These are phyloP conservation scores for Mycena olivaceomarginata DNA, from an alignment of 768 basidiomycete genomes.

Conservation along the genomic window DNA sequence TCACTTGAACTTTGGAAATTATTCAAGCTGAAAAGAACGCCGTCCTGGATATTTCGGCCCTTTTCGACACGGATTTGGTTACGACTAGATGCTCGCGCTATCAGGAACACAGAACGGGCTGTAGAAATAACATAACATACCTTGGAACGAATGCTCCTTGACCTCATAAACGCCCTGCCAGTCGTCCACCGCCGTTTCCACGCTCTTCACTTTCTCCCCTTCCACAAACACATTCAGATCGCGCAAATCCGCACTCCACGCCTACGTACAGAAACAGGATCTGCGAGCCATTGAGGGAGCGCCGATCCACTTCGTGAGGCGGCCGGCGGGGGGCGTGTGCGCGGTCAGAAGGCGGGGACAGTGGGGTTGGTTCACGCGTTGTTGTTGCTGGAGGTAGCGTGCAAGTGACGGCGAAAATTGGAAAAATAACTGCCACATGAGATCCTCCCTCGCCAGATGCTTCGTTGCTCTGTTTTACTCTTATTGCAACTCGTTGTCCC, in stretches of 20 bases:
- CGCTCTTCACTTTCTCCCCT: slow-evolving; percentile 62
- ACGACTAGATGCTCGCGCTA: neutral
- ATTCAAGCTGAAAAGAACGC: too few relatives aligned
- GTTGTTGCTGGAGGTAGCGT: slow-evolving; percentile 46
- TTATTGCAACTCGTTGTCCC: too few relatives aligned
- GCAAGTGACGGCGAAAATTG: too few relatives aligned
- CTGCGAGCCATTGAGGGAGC: slow-evolving; percentile 53
- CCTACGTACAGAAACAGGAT: slow-evolving; percentile 52
- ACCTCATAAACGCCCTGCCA: slow-evolving; percentile 61
- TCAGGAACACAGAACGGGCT: neutral
- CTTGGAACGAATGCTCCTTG: slow-evolving; percentile 72
- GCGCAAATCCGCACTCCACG: slow-evolving; percentile 61
- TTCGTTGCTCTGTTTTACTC: too few relatives aligned
- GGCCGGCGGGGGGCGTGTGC: slow-evolving; percentile 56
- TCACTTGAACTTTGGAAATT: too few relatives aligned
- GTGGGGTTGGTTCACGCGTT: slow-evolving; percentile 67
- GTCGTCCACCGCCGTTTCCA: slow-evolving; percentile 44
- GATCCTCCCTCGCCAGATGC: too few relatives aligned
- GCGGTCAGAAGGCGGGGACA: slow-evolving; percentile 67
- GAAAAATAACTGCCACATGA: too few relatives aligned
- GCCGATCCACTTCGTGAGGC: slow-evolving; percentile 67
- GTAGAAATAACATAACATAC: slow-evolving; percentile 44
- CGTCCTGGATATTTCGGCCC: too few relatives aligned
- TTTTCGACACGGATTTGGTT: too few relatives aligned
- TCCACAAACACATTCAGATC: slow-evolving; percentile 63